phyloP scores from a whole-genome alignment of 2,329 filamentous ascomycete species.

The Talaromyces pinophilus region DNA sequence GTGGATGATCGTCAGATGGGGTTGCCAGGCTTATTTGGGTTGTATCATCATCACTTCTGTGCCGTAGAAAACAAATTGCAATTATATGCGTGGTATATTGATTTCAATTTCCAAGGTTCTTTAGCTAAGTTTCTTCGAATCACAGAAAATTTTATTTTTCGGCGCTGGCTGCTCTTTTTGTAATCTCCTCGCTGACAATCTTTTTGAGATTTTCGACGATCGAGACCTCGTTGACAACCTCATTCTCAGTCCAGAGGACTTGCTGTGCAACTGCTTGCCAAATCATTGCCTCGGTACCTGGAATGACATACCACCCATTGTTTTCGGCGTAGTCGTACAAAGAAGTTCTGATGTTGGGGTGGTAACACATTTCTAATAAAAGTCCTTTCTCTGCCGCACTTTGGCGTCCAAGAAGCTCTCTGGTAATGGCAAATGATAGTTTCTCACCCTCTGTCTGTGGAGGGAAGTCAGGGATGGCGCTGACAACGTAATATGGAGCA shows the following conservation, averaged over 20 bases:
- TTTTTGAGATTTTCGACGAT: conserved; percentile 25
- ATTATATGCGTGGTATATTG: neutral
- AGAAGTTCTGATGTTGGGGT: conserved; percentile 26
- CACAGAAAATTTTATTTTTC: neutral
- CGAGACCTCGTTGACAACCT: conserved; percentile 14
- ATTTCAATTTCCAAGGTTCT: neutral
- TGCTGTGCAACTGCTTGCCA: conserved; percentile 29
- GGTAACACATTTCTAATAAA: conserved; percentile 33
- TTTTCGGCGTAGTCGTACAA: conserved; percentile 24
- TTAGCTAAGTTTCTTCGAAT: neutral
- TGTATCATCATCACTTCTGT: neutral
- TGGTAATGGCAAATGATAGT: conserved; percentile 9
- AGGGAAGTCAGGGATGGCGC: conserved; percentile 28
- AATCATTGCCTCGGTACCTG: conserved; percentile 28
- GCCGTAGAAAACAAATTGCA: neutral
- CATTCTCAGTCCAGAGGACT: conserved; percentile 28
- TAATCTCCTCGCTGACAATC: conserved; percentile 11
- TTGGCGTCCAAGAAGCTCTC: conserved; percentile 17
- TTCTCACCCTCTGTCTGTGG: conserved; percentile 27
- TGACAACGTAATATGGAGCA: conserved; percentile 26
- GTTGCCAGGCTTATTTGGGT: neutral
- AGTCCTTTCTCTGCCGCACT: conserved; percentile 21
- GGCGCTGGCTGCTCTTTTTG: conserved; percentile 1
- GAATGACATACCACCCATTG: conserved; percentile 27
- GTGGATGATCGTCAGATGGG: neutral